phyloP scores from a whole-genome alignment of 176 grass and related monocot species.

The Ensete glaucum region DNA sequence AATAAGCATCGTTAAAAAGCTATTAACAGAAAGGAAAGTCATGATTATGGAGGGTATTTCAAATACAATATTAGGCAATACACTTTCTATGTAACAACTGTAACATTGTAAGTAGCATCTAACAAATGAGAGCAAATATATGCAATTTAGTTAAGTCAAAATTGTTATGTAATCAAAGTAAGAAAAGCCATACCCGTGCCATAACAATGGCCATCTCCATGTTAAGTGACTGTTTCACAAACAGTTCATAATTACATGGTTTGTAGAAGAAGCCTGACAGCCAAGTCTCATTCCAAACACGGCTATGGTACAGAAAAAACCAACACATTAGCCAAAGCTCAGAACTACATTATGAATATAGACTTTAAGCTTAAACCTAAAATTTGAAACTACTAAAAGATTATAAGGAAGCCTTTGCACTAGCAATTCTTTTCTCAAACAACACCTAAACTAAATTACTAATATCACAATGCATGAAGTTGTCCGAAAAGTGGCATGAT shows the following conservation, averaged over 20 bases:
- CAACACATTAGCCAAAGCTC: not conserved
- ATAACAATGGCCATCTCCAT: slow-evolving; percentile 99
- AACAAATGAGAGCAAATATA: not conserved
- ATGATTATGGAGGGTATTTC: not conserved
- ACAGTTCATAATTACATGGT: slow-evolving; percentile 95
- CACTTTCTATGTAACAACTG: not conserved
- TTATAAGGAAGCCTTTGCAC: not conserved
- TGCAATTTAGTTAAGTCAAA: slow-evolving; percentile 12
- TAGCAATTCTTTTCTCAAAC: not conserved
- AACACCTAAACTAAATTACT: not conserved
- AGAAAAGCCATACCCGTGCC: slow-evolving; percentile 65
- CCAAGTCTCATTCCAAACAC: slow-evolving; percentile 99
- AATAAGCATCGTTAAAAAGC: not conserved
- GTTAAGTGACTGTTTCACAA: slow-evolving; percentile 97
- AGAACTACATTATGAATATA: not conserved
- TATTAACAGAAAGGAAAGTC: not conserved
- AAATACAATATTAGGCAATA: not conserved
- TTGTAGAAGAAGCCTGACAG: slow-evolving; percentile 92
- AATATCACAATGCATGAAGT: not conserved
- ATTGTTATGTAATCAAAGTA: slow-evolving; percentile 5
- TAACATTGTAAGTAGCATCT: not conserved
- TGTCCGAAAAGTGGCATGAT: not conserved
- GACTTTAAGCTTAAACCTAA: not conserved
- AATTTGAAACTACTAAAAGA: not conserved
- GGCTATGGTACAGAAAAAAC: slow-evolving; percentile 37